Percentiles rank a stretch among this genome's conserved stretches.
These are phyloP conservation scores for Lepidium africanum DNA, from an alignment of 345 rosid species.

Conservation along the genomic window DNA sequence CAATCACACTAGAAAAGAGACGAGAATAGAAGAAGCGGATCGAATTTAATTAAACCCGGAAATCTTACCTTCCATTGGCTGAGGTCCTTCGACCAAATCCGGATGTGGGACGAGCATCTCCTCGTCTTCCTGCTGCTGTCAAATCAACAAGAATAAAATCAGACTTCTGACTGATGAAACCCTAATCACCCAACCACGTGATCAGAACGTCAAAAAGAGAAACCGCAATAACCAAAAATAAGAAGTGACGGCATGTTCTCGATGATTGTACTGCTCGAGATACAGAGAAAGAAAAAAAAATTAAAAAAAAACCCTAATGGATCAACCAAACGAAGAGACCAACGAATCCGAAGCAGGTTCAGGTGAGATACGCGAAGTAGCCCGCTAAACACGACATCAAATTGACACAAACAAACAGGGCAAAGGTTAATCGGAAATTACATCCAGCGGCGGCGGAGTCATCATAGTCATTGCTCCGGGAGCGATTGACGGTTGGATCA, in stretches of 20 bases:
- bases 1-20: neutral
- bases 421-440: slow-evolving; percentile 24
- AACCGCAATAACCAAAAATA: slow-evolving; percentile 1
- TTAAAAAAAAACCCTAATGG: slow-evolving; percentile 20
- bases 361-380: neutral
- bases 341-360: slow-evolving; percentile 1
- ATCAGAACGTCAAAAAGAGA: slow-evolving; percentile 1
- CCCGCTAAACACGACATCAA: slow-evolving; percentile 8
- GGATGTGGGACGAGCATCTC: slow-evolving; percentile 93
- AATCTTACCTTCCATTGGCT: slow-evolving; percentile 81
- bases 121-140: slow-evolving; percentile 78
- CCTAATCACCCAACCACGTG: slow-evolving; percentile 10
- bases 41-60: neutral
- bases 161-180: slow-evolving; percentile 7
- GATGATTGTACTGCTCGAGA: slow-evolving; percentile 9
- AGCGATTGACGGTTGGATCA: slow-evolving; percentile 33
- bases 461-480: slow-evolving; percentile 61
- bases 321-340: neutral
- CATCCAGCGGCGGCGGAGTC: slow-evolving; percentile 79
- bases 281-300: neutral
- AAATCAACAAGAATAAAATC: slow-evolving; percentile 5
- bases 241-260: neutral
- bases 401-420: slow-evolving; percentile 10
- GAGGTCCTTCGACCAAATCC: slow-evolving; percentile 79
- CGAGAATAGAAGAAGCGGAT: neutral